Base-by-base conservation (phyloP, 2,329 filamentous ascomycete genomes). In the Pestalotiopsis sp. region DNA sequence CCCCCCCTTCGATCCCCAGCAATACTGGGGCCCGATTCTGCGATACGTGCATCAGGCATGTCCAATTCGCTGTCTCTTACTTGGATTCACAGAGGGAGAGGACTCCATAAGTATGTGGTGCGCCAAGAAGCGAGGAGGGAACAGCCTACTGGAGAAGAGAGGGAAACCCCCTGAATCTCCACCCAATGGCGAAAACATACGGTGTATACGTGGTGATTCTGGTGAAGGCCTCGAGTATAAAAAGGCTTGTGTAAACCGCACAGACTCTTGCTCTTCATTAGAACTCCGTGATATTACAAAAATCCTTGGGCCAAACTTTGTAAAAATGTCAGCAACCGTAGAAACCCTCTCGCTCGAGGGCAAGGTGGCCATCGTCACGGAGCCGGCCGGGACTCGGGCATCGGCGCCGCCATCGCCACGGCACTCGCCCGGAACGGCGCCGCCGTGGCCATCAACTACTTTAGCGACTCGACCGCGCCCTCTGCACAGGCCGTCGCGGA, bases 341-440 rank as follows among this genome's bases (percentile, higher is more conserved):
- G 74, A 77, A 63, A 75, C 73, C 7, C 73, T 78, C n/a, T 75
- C 70, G 39, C 74, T 80, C 52, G 71, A 71, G n/a, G 78, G 77
- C 58, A 79, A 79, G 69, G 74, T 77, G n/a, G 79, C 78, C 63
- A 72, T 81, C n/a, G 70, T 80, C 20, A 80, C 78, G 79, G 79
- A 12, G 79, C 79, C n/a, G 78, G 77, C 17, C 75, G 76, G 14
- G 75, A 79, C 56, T 75, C 72, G 38, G 79, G 79, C 13, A 79
- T 80, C 58, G 79, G 79, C 12, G 77, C 78, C 11, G 77, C 73
- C 20, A 80, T 80, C 61, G 79, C 77, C 3, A 67, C 68, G 25
- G 72, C 71, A 2, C 68, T 75, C 3, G 74, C 73, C 36, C 67
- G 70, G 20, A 73, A 73, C 67, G 74, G 73, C 66, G 73, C 71